Conservation (phyloP, 306 rosid species). For the Vigna unguiculata region DNA sequence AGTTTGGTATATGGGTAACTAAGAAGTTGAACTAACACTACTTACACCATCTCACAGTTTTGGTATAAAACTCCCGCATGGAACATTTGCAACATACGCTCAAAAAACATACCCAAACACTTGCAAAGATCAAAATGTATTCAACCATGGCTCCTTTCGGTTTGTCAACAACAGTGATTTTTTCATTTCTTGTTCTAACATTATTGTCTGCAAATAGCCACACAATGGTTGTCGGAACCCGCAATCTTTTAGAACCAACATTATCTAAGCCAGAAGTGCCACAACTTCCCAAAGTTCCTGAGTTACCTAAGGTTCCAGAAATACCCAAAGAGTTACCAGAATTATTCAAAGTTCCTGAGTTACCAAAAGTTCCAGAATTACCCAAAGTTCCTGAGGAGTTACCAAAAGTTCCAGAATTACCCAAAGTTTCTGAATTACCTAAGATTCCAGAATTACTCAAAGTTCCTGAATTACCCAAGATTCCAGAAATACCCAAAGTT, state of each 20-base stretch:
- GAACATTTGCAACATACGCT: not conserved
- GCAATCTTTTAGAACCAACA: conserved; percentile 35
- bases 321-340: too few species aligned
- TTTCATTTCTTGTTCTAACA: conserved; percentile 32
- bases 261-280: not conserved
- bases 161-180: conserved; percentile 14
- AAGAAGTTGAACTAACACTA: not conserved
- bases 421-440: too few species aligned
- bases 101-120: not conserved
- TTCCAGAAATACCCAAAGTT: too few species aligned
- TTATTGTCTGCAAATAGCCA: conserved; percentile 8
- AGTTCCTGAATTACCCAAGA: not conserved
- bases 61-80: conserved; percentile 35
- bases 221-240: conserved; percentile 41
- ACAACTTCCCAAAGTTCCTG: not conserved
- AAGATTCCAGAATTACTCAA: not conserved
- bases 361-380: not conserved
- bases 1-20: not conserved
- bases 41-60: not conserved
- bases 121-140: not conserved
- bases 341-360: not conserved
- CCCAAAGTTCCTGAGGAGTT: not conserved
- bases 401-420: not conserved
- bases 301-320: not conserved
- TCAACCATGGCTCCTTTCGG: conserved; percentile 36